Evolutionary conservation across 2,329 filamentous ascomycete species (phyloP).

Genomic region (Aspergillus novofumigatus): DNA sequence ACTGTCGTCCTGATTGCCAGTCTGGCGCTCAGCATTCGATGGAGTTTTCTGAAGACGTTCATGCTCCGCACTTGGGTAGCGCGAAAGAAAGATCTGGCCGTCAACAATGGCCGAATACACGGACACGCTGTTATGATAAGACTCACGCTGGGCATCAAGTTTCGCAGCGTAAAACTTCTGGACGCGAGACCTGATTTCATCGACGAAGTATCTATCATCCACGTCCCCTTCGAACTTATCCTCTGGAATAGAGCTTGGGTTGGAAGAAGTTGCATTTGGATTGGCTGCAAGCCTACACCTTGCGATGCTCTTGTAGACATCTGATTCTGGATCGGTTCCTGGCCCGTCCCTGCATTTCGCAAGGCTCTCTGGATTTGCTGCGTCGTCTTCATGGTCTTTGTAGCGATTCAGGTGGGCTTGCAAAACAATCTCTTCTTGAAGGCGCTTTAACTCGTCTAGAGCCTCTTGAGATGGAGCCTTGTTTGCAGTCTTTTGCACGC

Average conservation of each 20-base stretch:
- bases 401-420: slow-evolving; percentile 11
- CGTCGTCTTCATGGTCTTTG: slow-evolving; percentile 4
- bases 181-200: not conserved
- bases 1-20: not conserved
- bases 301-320: slow-evolving; percentile 15
- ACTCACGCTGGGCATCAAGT: slow-evolving; percentile 6
- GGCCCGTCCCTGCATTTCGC: slow-evolving; percentile 23
- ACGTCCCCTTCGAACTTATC: not conserved
- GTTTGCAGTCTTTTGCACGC: not conserved
- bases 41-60: not conserved
- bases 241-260: not conserved
- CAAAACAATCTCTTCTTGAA: slow-evolving; percentile 16
- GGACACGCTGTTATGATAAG: slow-evolving; percentile 10
- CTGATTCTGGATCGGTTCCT: slow-evolving; percentile 21
- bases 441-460: slow-evolving; percentile 16
- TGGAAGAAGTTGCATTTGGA: not conserved
- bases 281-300: slow-evolving; percentile 2
- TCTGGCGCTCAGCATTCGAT: not conserved
- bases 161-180: not conserved
- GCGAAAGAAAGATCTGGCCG: slow-evolving; percentile 8
- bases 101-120: slow-evolving; percentile 15
- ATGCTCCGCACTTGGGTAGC: slow-evolving; percentile 11
- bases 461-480: slow-evolving; percentile 8
- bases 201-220: not conserved
- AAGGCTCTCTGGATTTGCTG: slow-evolving; percentile 18